Conservation (phyloP, 2,329 filamentous ascomycete genomes). For the Apiospora phragmitis region DNA sequence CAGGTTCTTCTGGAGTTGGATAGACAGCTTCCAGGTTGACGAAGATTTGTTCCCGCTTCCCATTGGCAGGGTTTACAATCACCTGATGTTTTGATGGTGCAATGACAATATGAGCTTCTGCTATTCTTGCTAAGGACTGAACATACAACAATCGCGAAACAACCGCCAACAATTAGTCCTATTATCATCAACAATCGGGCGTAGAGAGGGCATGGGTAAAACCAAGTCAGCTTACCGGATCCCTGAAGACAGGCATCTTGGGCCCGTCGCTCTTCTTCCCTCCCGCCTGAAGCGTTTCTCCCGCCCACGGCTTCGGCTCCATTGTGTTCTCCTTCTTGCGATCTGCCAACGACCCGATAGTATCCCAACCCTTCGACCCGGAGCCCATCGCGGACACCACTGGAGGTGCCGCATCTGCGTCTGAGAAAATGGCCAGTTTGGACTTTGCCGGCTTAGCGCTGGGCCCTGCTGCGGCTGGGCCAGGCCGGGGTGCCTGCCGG, state of each 20-base stretch:
- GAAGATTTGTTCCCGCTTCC: slow-evolving; percentile 82
- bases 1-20: slow-evolving; percentile 69
- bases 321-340: slow-evolving; percentile 92
- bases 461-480: slow-evolving; percentile 46
- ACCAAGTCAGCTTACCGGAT: slow-evolving; percentile 73
- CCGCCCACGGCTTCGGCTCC: slow-evolving; percentile 86
- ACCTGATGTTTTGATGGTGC: slow-evolving; percentile 74
- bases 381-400: slow-evolving; percentile 53
- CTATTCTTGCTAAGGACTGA: slow-evolving; percentile 62
- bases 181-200: slow-evolving; percentile 79
- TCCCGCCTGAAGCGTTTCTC: slow-evolving; percentile 84
- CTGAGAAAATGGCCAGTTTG: slow-evolving; percentile 91
- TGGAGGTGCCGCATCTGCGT: slow-evolving; percentile 63
- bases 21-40: slow-evolving; percentile 86
- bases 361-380: slow-evolving; percentile 81
- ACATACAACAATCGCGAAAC: slow-evolving; percentile 38
- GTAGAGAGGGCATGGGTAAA: slow-evolving; percentile 36
- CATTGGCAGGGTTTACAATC: slow-evolving; percentile 78
- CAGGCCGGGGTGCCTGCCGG: slow-evolving; percentile 63
- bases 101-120: slow-evolving; percentile 65
- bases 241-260: slow-evolving; percentile 93
- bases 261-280: slow-evolving; percentile 74
- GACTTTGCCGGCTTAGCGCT: slow-evolving; percentile 68
- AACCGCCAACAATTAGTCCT: slow-evolving; percentile 82
- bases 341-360: slow-evolving; percentile 80